Conservation (phyloP, 2,329 filamentous ascomycete genomes). For the Peltaster fructicola region DNA sequence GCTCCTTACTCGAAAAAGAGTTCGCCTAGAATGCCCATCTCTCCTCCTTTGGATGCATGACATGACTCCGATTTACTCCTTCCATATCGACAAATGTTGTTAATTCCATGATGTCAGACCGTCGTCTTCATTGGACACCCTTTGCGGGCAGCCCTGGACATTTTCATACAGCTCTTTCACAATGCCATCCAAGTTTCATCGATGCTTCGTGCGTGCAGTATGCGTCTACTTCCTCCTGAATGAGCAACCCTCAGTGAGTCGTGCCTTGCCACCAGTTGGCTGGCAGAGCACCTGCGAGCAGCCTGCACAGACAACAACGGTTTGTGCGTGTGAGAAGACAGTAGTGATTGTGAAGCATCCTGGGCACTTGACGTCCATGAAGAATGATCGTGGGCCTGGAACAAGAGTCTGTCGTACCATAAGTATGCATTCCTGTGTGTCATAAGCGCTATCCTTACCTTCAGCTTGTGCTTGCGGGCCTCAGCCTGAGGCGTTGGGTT, state of each 20-base stretch:
- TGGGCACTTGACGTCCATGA: constrained; percentile 99
- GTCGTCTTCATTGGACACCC: too few species aligned
- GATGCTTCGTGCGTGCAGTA: too few species aligned
- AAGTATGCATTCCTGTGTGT: constrained; percentile 4
- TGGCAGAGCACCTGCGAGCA: constrained; percentile 99
- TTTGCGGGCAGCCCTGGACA: too few species aligned
- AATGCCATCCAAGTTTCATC: too few species aligned
- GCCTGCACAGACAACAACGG: constrained; percentile 98
- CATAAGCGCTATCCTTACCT: too few species aligned
- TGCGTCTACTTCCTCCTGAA: constrained; percentile 97
- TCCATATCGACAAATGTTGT: too few species aligned
- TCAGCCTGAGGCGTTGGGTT: constrained; percentile 96
- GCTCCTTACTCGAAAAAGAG: too few species aligned
- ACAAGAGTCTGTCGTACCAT: constrained; percentile 42
- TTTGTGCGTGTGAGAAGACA: constrained; percentile 99
- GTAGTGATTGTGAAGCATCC: constrained; percentile 99
- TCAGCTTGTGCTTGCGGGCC: constrained; percentile 99
- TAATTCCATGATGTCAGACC: too few species aligned
- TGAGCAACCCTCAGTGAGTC: constrained; percentile 98
- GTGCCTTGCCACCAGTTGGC: constrained; percentile 96
- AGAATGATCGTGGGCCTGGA: constrained; percentile 94
- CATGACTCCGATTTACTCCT: too few species aligned
- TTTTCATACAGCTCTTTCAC: too few species aligned
- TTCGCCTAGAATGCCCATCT: too few species aligned
- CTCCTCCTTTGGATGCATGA: too few species aligned